These are phyloP conservation scores for Diaporthe sp. DNA, from an alignment of 2,329 filamentous ascomycete genomes.

Conservation along the genomic window DNA sequence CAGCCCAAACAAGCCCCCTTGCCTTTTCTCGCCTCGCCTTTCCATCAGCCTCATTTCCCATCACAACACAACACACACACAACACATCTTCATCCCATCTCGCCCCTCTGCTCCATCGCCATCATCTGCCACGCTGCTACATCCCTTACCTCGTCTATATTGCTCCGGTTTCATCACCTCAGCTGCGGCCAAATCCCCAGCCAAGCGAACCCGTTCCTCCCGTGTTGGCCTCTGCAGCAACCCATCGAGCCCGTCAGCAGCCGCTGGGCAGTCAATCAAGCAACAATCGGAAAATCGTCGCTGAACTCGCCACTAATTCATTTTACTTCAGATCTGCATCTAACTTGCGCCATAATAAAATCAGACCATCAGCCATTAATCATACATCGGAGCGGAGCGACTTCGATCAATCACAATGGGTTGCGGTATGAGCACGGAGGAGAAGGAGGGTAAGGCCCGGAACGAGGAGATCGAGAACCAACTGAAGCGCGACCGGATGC, in stretches of 20 bases:
- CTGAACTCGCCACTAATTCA: background rate
- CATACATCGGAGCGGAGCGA: conserved; percentile 27
- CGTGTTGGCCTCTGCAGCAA: background rate
- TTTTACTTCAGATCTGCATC: background rate
- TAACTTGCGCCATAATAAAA: background rate
- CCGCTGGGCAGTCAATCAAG: background rate
- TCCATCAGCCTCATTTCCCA: background rate
- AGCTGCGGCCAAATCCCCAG: background rate
- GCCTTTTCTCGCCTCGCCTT: background rate
- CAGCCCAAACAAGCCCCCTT: background rate
- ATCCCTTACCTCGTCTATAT: conserved; percentile 5
- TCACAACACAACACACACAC: conserved; percentile 3
- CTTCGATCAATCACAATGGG: conserved; percentile 80
- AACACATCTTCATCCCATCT: conserved; percentile 2
- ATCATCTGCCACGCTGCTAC: conserved; percentile 8
- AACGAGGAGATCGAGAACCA: conserved; percentile 99
- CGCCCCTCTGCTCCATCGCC: background rate
- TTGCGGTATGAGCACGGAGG: conserved; percentile 99
- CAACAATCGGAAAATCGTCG: background rate
- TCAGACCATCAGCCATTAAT: background rate
- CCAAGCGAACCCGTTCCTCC: background rate
- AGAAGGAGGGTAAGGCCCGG: conserved; percentile 99
- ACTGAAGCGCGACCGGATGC: conserved; percentile 97
- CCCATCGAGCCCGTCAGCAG: background rate
- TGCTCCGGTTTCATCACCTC: conserved; percentile 21